phyloP scores from a whole-genome alignment of 176 grass and related monocot genomes.

The Carex cristatella region DNA sequence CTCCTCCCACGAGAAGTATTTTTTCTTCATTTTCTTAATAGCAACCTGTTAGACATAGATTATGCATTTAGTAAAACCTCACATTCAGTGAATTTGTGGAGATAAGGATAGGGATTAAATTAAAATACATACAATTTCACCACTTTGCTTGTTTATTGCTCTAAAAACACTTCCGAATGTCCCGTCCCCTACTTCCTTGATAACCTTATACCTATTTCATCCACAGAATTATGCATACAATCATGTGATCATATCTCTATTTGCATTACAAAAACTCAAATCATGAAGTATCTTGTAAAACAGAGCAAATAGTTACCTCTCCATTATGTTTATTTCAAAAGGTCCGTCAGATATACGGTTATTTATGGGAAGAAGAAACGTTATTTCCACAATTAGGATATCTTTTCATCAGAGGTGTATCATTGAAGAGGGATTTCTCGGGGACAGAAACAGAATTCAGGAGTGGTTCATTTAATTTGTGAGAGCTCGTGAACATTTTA shows the following conservation, averaged over 20 bases:
- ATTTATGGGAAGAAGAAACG: slow-evolving; percentile 36
- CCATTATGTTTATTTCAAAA: slow-evolving; percentile 50
- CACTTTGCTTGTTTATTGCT: slow-evolving; percentile 81
- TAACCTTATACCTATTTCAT: slow-evolving; percentile 67
- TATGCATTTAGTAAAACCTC: not conserved
- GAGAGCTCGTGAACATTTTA: slow-evolving; percentile 34
- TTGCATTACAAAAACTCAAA: slow-evolving; percentile 4
- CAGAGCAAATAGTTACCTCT: slow-evolving; percentile 41
- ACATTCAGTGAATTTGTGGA: not conserved
- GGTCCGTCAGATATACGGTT: slow-evolving; percentile 33
- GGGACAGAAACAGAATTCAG: slow-evolving; percentile 36
- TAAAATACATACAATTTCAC: slow-evolving; percentile 69
- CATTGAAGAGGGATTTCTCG: slow-evolving; percentile 34
- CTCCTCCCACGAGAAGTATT: slow-evolving; percentile 94
- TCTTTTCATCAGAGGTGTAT: slow-evolving; percentile 28
- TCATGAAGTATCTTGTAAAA: not conserved
- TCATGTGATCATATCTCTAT: not conserved
- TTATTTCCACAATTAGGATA: slow-evolving; percentile 39
- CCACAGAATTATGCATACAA: not conserved
- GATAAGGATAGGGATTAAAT: slow-evolving; percentile 11
- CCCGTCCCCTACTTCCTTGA: slow-evolving; percentile 95
- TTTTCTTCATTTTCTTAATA: slow-evolving; percentile 99
- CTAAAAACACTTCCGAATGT: slow-evolving; percentile 98
- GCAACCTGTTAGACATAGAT: slow-evolving; percentile 55
- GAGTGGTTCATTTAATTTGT: slow-evolving; percentile 39